A percentile compares a stretch with the other conserved stretches of the same genome.
These are phyloP conservation scores for Ophiocordyceps camponoti-leonardi DNA, from an alignment of 2,329 filamentous ascomycete species.

Conservation along the genomic window DNA sequence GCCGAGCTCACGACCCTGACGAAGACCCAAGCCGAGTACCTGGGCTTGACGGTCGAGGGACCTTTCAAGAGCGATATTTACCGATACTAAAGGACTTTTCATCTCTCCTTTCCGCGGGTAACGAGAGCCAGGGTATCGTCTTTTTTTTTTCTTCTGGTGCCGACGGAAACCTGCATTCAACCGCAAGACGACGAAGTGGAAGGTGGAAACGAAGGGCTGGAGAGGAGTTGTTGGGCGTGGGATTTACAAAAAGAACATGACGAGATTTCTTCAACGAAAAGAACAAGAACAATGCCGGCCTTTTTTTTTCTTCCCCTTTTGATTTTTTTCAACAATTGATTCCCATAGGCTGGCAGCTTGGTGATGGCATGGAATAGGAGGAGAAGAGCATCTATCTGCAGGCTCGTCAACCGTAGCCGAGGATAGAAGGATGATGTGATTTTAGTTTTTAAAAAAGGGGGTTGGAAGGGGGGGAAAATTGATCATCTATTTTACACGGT, in stretches of 20 bases:
- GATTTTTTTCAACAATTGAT: not conserved
- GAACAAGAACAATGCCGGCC: not conserved
- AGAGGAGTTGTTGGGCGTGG: too few species aligned
- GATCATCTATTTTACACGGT: not conserved
- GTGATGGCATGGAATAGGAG: not conserved
- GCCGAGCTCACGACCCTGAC: constrained; percentile 82
- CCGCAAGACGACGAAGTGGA: not conserved
- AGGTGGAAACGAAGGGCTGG: too few species aligned
- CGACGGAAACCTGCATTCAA: not conserved
- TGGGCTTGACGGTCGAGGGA: constrained; percentile 69
- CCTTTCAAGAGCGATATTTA: constrained; percentile 88
- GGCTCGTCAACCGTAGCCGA: constrained; percentile 27
- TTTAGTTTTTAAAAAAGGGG: too few species aligned
- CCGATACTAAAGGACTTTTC: constrained; percentile 25
- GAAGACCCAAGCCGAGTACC: constrained; percentile 82
- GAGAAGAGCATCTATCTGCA: constrained; percentile 3
- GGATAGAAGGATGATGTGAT: constrained; percentile 7
- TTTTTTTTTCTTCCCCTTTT: too few species aligned
- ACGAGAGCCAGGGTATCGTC: not conserved
- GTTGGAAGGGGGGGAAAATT: not conserved
- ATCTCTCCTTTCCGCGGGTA: constrained; percentile 12
- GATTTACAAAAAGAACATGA: not conserved
- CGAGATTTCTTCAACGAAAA: not conserved
- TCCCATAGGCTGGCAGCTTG: not conserved
- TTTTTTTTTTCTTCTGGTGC: not conserved